Evolutionary conservation across 1,284 basidiomycete species (phyloP).

Genomic region (Trichosporon inkin): DNA sequence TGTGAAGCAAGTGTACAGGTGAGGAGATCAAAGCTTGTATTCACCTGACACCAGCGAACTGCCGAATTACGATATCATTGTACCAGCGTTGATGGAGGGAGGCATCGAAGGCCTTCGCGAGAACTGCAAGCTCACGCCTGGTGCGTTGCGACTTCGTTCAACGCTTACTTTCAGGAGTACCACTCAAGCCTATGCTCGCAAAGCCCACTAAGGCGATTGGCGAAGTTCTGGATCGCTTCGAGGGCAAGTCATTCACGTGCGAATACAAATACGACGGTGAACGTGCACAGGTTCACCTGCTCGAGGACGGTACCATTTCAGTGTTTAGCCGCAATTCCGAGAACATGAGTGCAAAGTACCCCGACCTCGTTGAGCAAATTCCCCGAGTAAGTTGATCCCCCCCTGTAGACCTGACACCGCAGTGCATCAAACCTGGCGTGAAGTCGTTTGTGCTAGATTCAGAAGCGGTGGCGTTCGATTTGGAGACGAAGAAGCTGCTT

Average conservation of each 20-base stretch:
- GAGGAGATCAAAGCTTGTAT: constrained; percentile 19
- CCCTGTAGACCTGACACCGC: constrained; percentile 17
- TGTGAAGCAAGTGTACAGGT: constrained; percentile 92
- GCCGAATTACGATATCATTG: constrained; percentile 86
- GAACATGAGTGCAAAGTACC: constrained; percentile 99
- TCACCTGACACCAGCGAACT: constrained; percentile 63
- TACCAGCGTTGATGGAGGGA: constrained; percentile 80
- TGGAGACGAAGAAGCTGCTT: constrained; percentile 61
- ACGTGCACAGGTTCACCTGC: constrained; percentile 85
- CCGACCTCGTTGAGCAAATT: constrained; percentile 89
- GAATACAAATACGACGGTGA: constrained; percentile 99
- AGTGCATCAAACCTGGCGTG: constrained; percentile 78
- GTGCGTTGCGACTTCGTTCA: constrained; percentile 40
- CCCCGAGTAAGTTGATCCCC: constrained; percentile 60
- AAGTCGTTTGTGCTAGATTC: constrained; percentile 77
- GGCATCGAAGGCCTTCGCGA: constrained; percentile 70
- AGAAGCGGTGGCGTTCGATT: constrained; percentile 75
- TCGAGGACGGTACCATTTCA: constrained; percentile 71
- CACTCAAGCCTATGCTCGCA: constrained; percentile 99
- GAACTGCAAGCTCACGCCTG: constrained; percentile 86
- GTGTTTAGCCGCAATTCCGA: constrained; percentile 98
- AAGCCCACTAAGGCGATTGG: constrained; percentile 98
- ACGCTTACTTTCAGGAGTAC: constrained; percentile 56
- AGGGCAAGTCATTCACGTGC: constrained; percentile 92
- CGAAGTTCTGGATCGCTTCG: constrained; percentile 97